These are phyloP conservation scores for Apiospora koreana DNA, from an alignment of 2,329 filamentous ascomycete genomes.

Conservation along the genomic window DNA sequence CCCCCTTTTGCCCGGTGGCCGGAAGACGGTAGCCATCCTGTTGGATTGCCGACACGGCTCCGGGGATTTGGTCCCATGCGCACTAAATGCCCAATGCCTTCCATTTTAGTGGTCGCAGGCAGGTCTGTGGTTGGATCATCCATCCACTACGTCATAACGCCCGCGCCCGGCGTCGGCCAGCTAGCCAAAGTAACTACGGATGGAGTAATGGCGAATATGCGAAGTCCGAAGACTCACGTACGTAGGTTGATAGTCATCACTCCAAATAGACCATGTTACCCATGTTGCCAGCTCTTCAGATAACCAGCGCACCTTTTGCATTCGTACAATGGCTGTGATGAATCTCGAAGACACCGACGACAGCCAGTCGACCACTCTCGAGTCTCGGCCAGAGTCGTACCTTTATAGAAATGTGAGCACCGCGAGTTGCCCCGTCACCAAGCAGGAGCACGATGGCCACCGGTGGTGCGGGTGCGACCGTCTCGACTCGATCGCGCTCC, in stretches of 20 bases:
- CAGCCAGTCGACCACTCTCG: neutral
- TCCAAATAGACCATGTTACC: neutral
- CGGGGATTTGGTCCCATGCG: neutral
- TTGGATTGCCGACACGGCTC: neutral
- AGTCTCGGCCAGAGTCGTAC: neutral
- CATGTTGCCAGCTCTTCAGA: neutral
- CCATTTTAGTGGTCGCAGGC: neutral
- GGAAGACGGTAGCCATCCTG: neutral
- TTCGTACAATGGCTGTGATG: neutral
- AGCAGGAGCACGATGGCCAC: slow-evolving; percentile 30
- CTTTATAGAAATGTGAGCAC: neutral
- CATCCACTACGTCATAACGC: neutral
- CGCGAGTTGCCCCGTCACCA: neutral
- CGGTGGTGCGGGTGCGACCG: slow-evolving; percentile 27
- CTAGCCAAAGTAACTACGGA: neutral
- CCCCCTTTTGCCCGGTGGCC: neutral
- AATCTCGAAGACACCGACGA: neutral
- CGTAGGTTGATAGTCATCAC: neutral
- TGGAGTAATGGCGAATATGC: neutral
- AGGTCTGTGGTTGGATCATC: neutral
- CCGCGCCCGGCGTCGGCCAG: neutral
- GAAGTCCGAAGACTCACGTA: neutral
- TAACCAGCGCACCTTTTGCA: neutral
- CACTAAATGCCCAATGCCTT: neutral
- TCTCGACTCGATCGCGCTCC: slow-evolving; percentile 19